A percentile compares a stretch with the other conserved stretches of the same genome.
phyloP scores from a whole-genome alignment of 2,329 filamentous ascomycete species.

The Didymella keratinophila region DNA sequence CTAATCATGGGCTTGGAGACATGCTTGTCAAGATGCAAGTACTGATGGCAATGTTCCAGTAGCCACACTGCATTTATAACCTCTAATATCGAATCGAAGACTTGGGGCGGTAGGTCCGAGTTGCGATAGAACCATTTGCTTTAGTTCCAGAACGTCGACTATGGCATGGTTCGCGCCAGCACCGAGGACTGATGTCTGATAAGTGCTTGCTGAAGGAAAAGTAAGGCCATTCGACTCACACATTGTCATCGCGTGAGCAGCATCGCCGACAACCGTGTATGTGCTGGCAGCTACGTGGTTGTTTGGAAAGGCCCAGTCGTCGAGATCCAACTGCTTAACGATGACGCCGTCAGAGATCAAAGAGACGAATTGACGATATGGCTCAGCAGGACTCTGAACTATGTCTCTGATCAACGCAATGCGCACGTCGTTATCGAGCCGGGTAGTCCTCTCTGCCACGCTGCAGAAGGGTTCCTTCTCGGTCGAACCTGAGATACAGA shows the following conservation, averaged over 20 bases:
- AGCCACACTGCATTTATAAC: constrained; percentile 11
- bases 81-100: neutral
- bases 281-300: neutral
- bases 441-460: neutral
- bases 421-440: neutral
- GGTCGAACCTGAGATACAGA: constrained; percentile 19
- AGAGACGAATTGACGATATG: constrained; percentile 14
- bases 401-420: constrained; percentile 5
- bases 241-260: constrained; percentile 23
- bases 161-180: constrained; percentile 19
- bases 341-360: constrained; percentile 7
- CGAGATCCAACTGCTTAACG: constrained; percentile 18
- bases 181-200: constrained; percentile 1
- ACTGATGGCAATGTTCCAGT: constrained; percentile 11
- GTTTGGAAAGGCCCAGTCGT: constrained; percentile 12
- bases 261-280: constrained; percentile 16
- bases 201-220: neutral
- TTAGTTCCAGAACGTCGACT: constrained; percentile 13
- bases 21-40: constrained; percentile 15
- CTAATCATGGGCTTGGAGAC: constrained; percentile 22
- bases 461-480: constrained; percentile 1
- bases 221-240: neutral
- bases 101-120: neutral
- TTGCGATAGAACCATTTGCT: constrained; percentile 1
- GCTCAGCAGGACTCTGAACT: constrained; percentile 12